Evolutionary conservation across 2,329 filamentous ascomycete genomes (phyloP), one percentile per base, ranked within the genome.

Genomic region (Colletotrichum liriopes): DNA sequence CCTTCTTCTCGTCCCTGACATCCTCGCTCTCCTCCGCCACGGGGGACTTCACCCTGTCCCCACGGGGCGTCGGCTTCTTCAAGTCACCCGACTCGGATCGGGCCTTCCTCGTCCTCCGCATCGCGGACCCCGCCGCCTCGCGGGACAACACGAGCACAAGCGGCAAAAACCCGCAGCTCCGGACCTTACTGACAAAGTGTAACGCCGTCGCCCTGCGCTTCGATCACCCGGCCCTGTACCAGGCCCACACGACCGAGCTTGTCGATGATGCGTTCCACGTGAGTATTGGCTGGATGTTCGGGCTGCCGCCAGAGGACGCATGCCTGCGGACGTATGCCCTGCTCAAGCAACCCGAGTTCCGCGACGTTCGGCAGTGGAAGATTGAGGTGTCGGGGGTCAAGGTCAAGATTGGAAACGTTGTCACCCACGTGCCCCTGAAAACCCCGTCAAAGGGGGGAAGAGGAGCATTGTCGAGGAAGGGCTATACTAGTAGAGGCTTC

Each of bases 271-370:
- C 88, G 29, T 98, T 98, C 78, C 96, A 99, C 81, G 84, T 98
- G 72, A 98, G 95, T 56, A 90, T 99, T 67, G 96, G 93, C 0
- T 98, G 96, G 96, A 93, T 89, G 1, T 86, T 96, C 73, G 81
- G 85, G 12, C 79, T 84, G 52, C 91, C 90, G 0, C 84, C 81
- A 7, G 71, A 82, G 3, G 84, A 87, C 43, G 77, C 88, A 18
- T 77, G 78, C 20, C 74, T 80, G 61, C 77, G 77, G 35, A 87
- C 85, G 0, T 76, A 79, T 3, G 71, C 74, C 4, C 74, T 81
- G 5, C 83, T 81, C 55, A 73, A 59, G 5, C 61, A 54, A 6
- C 65, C 73, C 7, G 65, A 71, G 12, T 75, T 76, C 56, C 65
- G 78, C 16, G 77, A 74, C 3, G 77, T 89, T 14, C 77, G 74